These are phyloP conservation scores for Paradendryphiella salina DNA, from an alignment of 2,329 filamentous ascomycete genomes.

Conservation along the genomic window DNA sequence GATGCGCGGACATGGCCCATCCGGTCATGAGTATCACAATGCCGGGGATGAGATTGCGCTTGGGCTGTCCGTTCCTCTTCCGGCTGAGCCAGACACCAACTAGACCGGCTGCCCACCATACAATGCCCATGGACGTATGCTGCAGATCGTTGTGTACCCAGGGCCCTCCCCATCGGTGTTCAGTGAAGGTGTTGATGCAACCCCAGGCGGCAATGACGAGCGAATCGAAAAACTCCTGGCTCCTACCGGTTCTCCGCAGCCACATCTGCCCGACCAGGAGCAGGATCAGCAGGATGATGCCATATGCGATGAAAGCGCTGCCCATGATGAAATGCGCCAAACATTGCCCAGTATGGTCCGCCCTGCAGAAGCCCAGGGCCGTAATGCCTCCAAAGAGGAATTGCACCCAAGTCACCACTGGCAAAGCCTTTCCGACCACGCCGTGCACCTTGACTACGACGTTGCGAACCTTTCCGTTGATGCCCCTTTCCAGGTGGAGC, in stretches of 20 bases:
- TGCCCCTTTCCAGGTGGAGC: slow-evolving; percentile 82
- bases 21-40: slow-evolving; percentile 91
- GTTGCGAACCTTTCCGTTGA: slow-evolving; percentile 76
- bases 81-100: slow-evolving; percentile 90
- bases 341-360: slow-evolving; percentile 89
- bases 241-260: slow-evolving; percentile 78
- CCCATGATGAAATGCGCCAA: slow-evolving; percentile 99
- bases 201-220: slow-evolving; percentile 91
- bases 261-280: slow-evolving; percentile 87
- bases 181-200: slow-evolving; percentile 96
- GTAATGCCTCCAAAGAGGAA: slow-evolving; percentile 97
- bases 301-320: slow-evolving; percentile 92
- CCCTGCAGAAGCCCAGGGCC: slow-evolving; percentile 86
- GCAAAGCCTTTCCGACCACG: slow-evolving; percentile 83
- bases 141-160: slow-evolving; percentile 96
- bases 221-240: slow-evolving; percentile 96
- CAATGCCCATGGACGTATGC: slow-evolving; percentile 98
- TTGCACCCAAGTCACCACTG: slow-evolving; percentile 84
- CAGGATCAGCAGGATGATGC: slow-evolving; percentile 81
- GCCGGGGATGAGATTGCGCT: slow-evolving; percentile 89
- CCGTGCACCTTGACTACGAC: slow-evolving; percentile 74
- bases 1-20: slow-evolving; percentile 92
- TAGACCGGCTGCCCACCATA: slow-evolving; percentile 96
- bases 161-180: slow-evolving; percentile 85
- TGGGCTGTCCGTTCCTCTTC: slow-evolving; percentile 79